Evolutionary conservation across 225 moss, liverwort and hornwort species (phyloP).

Genomic region (Polytrichum formosum): DNA sequence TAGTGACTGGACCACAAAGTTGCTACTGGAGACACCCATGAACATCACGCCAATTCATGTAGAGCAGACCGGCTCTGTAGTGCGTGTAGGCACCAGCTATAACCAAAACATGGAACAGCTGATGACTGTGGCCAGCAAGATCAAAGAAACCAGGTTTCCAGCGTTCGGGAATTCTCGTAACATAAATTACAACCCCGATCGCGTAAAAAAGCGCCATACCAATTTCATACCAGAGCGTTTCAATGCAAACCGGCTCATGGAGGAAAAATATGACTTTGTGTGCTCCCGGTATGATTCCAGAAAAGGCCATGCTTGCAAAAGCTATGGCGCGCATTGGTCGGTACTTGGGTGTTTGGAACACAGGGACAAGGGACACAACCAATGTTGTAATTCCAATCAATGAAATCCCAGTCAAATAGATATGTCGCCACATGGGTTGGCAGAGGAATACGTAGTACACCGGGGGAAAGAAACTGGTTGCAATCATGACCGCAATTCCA

Average conservation of each 20-base stretch:
- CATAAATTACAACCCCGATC: constrained; percentile 47
- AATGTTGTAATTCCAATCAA: constrained; percentile 38
- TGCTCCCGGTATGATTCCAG: constrained; percentile 49
- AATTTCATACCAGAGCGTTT: constrained; percentile 44
- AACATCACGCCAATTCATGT: constrained; percentile 56
- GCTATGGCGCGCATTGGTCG: constrained; percentile 37
- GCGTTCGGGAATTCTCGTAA: constrained; percentile 49
- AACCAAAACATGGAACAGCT: constrained; percentile 57
- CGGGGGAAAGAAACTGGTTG: constrained; percentile 65
- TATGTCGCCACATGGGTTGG: constrained; percentile 46
- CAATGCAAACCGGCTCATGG: constrained; percentile 32
- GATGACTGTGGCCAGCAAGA: constrained; percentile 65
- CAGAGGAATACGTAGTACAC: constrained; percentile 64
- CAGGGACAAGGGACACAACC: constrained; percentile 36
- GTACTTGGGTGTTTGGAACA: constrained; percentile 48
- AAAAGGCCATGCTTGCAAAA: constrained; percentile 58
- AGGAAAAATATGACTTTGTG: constrained; percentile 45
- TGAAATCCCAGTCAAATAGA: constrained; percentile 48
- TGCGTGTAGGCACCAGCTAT: constrained; percentile 65
- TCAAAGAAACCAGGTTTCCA: constrained; percentile 64
- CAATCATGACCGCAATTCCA: constrained; percentile 61
- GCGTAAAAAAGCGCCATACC: constrained; percentile 54
- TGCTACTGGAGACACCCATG: constrained; percentile 25
- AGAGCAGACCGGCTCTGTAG: constrained; percentile 50
- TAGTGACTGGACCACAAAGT: too few species aligned